Evolutionary conservation across 345 rosid genomes (phyloP), one percentile per base, ranked within the genome.

Genomic region (Lagerstroemia speciosa): DNA sequence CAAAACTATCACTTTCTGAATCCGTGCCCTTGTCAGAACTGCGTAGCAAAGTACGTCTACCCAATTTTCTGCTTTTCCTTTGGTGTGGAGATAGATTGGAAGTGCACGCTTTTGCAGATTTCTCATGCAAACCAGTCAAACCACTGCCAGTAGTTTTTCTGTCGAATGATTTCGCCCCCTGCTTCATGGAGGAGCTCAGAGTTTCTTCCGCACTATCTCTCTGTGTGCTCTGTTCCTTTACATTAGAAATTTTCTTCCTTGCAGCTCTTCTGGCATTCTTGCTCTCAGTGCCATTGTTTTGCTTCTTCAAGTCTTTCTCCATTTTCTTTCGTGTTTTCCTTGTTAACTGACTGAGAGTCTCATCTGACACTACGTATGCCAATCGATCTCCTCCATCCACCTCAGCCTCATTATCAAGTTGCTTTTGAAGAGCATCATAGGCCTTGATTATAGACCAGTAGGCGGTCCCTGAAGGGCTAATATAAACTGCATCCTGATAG

Each of bases 361-460:
- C 93, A 72, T 87, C 91, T 17, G 96, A 73, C 57, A 93, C 79
- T 43, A 82, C 57, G 77, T 86, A 83, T 40, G 82, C 71, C 72
- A 85, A 80, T 74, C 78, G 78, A 61, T 82, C 77, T 34, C 70
- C 84, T 69, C 65, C 64, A 34, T 75, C 67, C 38, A 80, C 76
- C 57, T 31, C 74, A 66, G 84, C 83, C 27, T 72, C 80, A 67
- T 77, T 87, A 50, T 78, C 87, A 31, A 80, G 74, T 77, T 88
- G 93, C 79, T 88, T 83, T 73, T 80, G 77, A 74, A 93, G 89
- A 66, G 94, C 95, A 78, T 93, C 93, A 78, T 93, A 93, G 9
- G 98, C 98, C 83, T 89, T 85, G 60, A 93, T 89, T 61, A 93
- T 81, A 48, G 98, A 93, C 97, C 98, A 93, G 77, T 85, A 91